Conservation (phyloP, 768 basidiomycete genomes). For the Pleurotus giganteus region DNA sequence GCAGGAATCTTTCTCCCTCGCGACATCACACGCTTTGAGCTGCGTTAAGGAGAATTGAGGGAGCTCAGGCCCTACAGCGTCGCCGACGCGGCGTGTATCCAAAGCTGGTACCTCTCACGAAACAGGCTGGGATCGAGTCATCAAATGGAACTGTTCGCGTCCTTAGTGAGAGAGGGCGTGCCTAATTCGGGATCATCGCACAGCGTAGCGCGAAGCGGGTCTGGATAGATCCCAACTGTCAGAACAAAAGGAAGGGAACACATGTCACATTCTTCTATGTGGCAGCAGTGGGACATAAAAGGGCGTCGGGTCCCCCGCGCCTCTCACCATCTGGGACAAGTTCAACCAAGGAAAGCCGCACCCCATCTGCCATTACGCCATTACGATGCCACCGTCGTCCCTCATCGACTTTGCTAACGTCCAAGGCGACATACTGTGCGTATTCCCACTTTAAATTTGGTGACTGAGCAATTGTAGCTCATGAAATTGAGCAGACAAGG, state of each 20-base stretch:
- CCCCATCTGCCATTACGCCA: neutral
- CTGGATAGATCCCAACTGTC: neutral
- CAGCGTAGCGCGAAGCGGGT: neutral
- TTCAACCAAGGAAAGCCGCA: neutral
- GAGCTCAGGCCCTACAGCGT: no score
- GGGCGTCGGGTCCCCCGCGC: neutral
- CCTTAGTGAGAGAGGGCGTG: neutral
- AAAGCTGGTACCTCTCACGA: no score
- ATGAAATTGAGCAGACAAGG: conserved; percentile 36
- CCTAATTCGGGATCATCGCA: neutral
- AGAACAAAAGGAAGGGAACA: neutral
- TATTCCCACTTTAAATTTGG: neutral
- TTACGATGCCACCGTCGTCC: conserved; percentile 17
- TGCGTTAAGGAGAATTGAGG: no score
- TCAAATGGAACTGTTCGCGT: no score
- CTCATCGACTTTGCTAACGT: conserved; percentile 38
- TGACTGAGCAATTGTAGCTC: neutral
- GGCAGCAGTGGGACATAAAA: neutral
- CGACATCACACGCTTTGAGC: no score
- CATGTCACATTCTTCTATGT: neutral
- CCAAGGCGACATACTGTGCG: conserved; percentile 48
- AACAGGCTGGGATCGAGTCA: no score
- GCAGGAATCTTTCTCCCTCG: no score
- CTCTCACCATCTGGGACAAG: neutral
- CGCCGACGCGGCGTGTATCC: no score